Conservation (phyloP, 257 asterid genomes). For the Forsythia viridissima region DNA sequence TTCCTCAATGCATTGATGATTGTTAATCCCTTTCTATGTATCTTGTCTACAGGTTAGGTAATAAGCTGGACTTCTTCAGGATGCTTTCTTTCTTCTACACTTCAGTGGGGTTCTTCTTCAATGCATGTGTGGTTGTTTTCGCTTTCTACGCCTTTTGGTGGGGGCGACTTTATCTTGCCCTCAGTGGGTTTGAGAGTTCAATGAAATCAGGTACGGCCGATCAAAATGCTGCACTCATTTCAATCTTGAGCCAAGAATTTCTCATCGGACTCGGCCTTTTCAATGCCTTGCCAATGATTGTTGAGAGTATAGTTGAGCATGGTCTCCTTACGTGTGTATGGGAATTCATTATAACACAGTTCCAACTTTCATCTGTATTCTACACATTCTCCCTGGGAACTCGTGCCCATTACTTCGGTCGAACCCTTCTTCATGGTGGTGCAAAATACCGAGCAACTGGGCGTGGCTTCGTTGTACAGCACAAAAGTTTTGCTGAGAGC, state of each 20-base stretch:
- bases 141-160: constrained; percentile 94
- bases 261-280: constrained; percentile 89
- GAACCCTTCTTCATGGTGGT: constrained; percentile 97
- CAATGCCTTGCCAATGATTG: constrained; percentile 92
- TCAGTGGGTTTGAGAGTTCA: constrained; percentile 86
- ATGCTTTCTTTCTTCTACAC: background rate
- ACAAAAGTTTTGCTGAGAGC: constrained; percentile 86
- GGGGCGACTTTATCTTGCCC: constrained; percentile 95
- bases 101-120: background rate
- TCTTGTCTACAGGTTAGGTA: background rate
- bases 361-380: constrained; percentile 90
- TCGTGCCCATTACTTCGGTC: constrained; percentile 95
- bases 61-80: background rate
- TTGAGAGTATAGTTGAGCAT: constrained; percentile 92
- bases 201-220: constrained; percentile 40
- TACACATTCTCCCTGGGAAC: constrained; percentile 98
- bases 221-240: constrained; percentile 79
- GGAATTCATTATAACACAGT: constrained; percentile 95
- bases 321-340: constrained; percentile 86
- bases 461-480: constrained; percentile 97
- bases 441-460: constrained; percentile 99
- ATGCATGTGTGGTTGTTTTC: constrained; percentile 40
- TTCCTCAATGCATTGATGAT: constrained; percentile 82
- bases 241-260: constrained; percentile 95
- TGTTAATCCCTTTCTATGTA: background rate